Evolutionary conservation across 345 rosid species (phyloP).

Genomic region (Raphanus raphanistrum): DNA sequence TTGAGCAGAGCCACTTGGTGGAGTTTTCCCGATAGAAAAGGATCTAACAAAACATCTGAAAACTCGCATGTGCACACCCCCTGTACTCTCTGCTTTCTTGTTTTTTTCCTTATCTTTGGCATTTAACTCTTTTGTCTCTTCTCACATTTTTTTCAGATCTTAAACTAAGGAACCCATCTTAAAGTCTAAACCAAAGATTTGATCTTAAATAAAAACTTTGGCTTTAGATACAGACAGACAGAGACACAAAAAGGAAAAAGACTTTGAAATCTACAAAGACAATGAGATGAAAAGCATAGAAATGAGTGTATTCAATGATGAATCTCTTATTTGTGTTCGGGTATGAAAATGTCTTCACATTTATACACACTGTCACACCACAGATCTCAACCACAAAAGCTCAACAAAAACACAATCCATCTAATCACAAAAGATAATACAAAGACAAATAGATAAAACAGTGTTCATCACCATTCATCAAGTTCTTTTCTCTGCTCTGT

Average conservation of each 20-base stretch:
- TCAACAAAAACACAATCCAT: slow-evolving; percentile 13
- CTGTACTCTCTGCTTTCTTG: slow-evolving; percentile 22
- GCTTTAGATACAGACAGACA: slow-evolving; percentile 17
- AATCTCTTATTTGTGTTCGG: slow-evolving; percentile 20
- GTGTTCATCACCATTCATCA: slow-evolving; percentile 5
- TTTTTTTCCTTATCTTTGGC: slow-evolving; percentile 26
- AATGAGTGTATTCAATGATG: slow-evolving; percentile 9
- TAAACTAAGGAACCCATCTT: slow-evolving; percentile 3
- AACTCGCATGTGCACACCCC: slow-evolving; percentile 38
- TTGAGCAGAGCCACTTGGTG: slow-evolving; percentile 27
- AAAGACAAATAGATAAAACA: neutral
- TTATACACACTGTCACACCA: slow-evolving; percentile 39
- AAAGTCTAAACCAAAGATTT: slow-evolving; percentile 1
- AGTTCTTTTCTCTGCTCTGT: slow-evolving; percentile 53
- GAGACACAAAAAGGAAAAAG: neutral
- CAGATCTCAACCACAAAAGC: slow-evolving; percentile 30
- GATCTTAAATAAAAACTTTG: neutral
- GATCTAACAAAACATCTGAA: slow-evolving; percentile 34
- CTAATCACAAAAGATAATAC: slow-evolving; percentile 28
- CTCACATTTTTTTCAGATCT: slow-evolving; percentile 13
- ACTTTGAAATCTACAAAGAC: neutral
- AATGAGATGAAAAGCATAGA: slow-evolving; percentile 20
- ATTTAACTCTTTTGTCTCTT: slow-evolving; percentile 30
- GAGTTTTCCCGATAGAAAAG: slow-evolving; percentile 14
- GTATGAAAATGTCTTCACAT: slow-evolving; percentile 29